Conservation (phyloP, 192 early-diverging fungal genomes). For the Coemansia sp. region DNA sequence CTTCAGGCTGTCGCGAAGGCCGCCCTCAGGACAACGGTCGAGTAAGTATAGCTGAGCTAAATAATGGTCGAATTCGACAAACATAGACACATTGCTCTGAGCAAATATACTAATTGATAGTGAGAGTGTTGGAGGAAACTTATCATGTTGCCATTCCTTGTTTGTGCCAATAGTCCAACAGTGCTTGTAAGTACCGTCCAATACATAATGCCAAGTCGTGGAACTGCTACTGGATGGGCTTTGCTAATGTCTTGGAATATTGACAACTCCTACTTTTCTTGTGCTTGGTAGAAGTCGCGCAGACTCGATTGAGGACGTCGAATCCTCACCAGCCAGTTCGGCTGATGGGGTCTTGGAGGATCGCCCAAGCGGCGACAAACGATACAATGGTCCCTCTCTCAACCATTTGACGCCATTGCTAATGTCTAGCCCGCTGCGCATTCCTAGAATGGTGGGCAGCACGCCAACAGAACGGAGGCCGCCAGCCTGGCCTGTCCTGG, state of each 20-base stretch:
- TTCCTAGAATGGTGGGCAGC: slow-evolving; percentile 10
- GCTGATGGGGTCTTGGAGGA: background rate
- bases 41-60: background rate
- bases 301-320: slow-evolving; percentile 48
- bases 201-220: background rate
- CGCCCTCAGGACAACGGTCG: slow-evolving; percentile 23
- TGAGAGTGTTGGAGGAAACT: background rate
- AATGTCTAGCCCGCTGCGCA: slow-evolving; percentile 34
- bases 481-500: background rate
- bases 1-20: slow-evolving; percentile 47
- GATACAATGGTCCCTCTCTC: background rate
- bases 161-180: background rate
- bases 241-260: background rate
- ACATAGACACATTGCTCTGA: background rate
- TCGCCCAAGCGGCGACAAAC: background rate
- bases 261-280: background rate
- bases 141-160: background rate
- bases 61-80: background rate
- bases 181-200: background rate
- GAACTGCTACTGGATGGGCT: background rate
- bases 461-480: background rate
- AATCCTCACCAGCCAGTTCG: slow-evolving; percentile 10
- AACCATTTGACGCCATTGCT: slow-evolving; percentile 20
- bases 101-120: background rate
- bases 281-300: slow-evolving; percentile 19